Conservation (phyloP, 2,329 filamentous ascomycete species). For the Pseudogymnoascus sp. region DNA sequence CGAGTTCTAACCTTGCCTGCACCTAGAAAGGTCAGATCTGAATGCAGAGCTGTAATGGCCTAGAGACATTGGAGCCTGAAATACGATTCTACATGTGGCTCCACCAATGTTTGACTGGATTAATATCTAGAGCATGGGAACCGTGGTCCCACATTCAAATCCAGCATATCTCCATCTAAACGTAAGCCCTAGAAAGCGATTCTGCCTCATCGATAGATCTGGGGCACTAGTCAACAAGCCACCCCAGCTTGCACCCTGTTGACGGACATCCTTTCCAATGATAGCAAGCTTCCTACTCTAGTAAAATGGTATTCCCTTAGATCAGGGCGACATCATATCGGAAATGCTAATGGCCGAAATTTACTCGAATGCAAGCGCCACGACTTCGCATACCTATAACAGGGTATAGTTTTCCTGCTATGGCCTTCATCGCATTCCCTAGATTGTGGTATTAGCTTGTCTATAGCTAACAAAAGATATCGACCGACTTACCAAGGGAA, state of each 20-base stretch:
- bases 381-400: neutral
- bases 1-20: too few relatives aligned
- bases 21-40: too few relatives aligned
- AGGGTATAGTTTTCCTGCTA: neutral
- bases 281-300: neutral
- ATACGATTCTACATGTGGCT: too few relatives aligned
- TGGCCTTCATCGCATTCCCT: neutral
- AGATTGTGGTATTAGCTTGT: neutral
- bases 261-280: neutral
- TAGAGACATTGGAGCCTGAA: too few relatives aligned
- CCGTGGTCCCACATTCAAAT: neutral
- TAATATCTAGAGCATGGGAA: neutral
- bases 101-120: too few relatives aligned
- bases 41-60: too few relatives aligned
- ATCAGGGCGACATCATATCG: too few relatives aligned
- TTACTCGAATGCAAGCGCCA: too few relatives aligned
- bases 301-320: neutral
- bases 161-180: neutral
- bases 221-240: neutral
- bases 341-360: too few relatives aligned
- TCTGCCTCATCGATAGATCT: neutral
- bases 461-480: neutral
- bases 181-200: neutral
- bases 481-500: neutral
- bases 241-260: neutral